phyloP scores from a whole-genome alignment of 164 flowering plant species.

The Vitis riparia region DNA sequence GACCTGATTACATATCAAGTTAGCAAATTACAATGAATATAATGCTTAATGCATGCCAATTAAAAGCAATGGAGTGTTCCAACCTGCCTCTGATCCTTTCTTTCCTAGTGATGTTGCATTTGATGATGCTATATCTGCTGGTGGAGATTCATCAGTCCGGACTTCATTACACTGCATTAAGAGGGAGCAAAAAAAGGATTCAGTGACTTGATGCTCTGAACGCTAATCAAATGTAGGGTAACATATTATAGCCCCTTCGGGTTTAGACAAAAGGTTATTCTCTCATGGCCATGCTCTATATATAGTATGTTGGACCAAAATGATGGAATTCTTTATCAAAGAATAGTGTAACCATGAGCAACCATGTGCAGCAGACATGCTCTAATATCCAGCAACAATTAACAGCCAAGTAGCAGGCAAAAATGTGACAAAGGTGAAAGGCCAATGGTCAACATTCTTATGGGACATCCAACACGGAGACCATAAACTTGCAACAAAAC shows the following conservation, averaged over 20 bases:
- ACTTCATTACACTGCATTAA: constrained; percentile 79
- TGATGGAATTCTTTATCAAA: not conserved
- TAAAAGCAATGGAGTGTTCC: constrained; percentile 14
- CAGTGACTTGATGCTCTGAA: no score
- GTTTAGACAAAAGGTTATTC: no score
- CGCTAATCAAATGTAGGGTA: no score
- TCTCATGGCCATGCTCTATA: not conserved
- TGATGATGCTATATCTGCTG: constrained; percentile 77
- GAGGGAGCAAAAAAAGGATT: constrained; percentile 4
- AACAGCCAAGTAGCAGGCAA: no score
- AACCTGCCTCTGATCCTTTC: constrained; percentile 86
- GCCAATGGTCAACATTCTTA: no score
- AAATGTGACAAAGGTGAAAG: no score
- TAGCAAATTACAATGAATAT: not conserved
- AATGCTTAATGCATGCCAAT: not conserved
- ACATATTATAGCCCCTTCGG: no score
- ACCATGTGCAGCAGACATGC: no score
- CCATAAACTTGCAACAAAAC: no score
- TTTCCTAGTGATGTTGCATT: constrained; percentile 55
- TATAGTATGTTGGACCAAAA: not conserved
- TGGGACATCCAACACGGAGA: no score
- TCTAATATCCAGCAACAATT: no score
- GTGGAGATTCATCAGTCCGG: constrained; percentile 86
- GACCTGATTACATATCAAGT: constrained; percentile 51
- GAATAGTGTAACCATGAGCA: not conserved